Evolutionary conservation across 371 early-diverging fungal genomes (phyloP), one percentile per base, ranked within the genome.

Genomic region (Mucor mucedo): DNA sequence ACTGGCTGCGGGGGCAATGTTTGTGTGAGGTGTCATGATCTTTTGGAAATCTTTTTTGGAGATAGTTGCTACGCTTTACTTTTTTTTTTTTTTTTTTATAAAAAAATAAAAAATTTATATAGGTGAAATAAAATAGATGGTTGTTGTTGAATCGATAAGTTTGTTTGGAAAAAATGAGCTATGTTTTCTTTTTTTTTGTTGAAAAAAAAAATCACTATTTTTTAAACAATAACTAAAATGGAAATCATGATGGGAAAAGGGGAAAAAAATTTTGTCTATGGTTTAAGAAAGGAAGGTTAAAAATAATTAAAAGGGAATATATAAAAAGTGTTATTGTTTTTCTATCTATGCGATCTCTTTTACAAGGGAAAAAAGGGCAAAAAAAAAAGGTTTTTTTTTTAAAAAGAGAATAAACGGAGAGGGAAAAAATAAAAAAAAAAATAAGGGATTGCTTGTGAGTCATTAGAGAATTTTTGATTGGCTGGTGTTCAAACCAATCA

Each of bases 1-100:
- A 41, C 44, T 55, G 62, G 54, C 64, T 52, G 67, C 68, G 60
- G 67, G 47, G 21, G 60, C 33, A 52, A 56, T 52, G 21, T 52
- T 29, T 48, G 49, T 60, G 57, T 57, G 52, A 63, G 52, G 64
- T 48, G 58, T 64, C 58, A 53, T 64, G 56, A 35, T 57, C 16
- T 52, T 41, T 11, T 63, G 21, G 21, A 21, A 21, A 21, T 56
- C 40, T 45, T 63, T 16, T 55, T 27, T 47, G 38, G 13, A 8
- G 29, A 10, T 49, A 3, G 7, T 48, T 48, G 41, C 13, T 14
- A 33, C 3, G 32, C 13, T 33, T 21, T 21, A 21, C 21, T 21
- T 21, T 21, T n/a, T n/a, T n/a, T n/a, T n/a, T n/a, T n/a, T n/a
- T n/a, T n/a, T n/a, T n/a, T n/a, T n/a, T n/a, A n/a, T n/a, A n/a